Evolutionary conservation across 2,329 filamentous ascomycete genomes (phyloP).

Genomic region (Aspergillus aculeatinus): DNA sequence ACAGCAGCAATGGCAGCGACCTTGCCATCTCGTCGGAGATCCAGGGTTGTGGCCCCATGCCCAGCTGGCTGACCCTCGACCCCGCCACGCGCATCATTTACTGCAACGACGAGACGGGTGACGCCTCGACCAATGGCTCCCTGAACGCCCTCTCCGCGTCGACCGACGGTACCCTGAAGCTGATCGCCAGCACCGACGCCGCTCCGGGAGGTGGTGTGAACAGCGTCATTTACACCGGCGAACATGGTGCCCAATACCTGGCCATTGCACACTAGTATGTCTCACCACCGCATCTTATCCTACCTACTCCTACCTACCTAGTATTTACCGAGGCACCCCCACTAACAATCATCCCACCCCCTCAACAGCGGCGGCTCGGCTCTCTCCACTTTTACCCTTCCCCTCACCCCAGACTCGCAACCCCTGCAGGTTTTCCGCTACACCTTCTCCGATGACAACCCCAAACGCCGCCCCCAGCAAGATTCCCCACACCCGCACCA

Average conservation of each 20-base stretch:
- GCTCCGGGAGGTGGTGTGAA: slow-evolving; percentile 34
- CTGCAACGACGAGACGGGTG: slow-evolving; percentile 37
- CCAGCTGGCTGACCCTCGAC: slow-evolving; percentile 40
- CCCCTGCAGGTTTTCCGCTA: slow-evolving; percentile 45
- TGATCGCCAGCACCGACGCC: slow-evolving; percentile 20
- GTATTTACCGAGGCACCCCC: too few relatives aligned
- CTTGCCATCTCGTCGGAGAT: slow-evolving; percentile 25
- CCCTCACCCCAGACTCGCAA: slow-evolving; percentile 16
- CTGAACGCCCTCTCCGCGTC: slow-evolving; percentile 26
- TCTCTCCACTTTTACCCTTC: slow-evolving; percentile 35
- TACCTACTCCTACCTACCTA: too few relatives aligned
- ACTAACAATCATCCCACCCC: slow-evolving; percentile 5
- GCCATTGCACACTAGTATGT: slow-evolving; percentile 43
- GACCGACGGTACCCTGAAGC: slow-evolving; percentile 20
- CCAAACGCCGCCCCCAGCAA: slow-evolving; percentile 45
- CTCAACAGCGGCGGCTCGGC: slow-evolving; percentile 29
- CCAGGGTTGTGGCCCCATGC: slow-evolving; percentile 36
- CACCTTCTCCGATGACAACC: slow-evolving; percentile 27
- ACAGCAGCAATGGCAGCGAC: slow-evolving; percentile 23
- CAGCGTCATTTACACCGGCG: slow-evolving; percentile 33
- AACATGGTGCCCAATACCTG: slow-evolving; percentile 26
- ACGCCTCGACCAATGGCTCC: slow-evolving; percentile 28
- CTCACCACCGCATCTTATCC: not conserved
- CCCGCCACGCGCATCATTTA: slow-evolving; percentile 27
- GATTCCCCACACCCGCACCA: slow-evolving; percentile 63